Conservation (phyloP, 192 early-diverging fungal species). For the Mortierella antarctica region DNA sequence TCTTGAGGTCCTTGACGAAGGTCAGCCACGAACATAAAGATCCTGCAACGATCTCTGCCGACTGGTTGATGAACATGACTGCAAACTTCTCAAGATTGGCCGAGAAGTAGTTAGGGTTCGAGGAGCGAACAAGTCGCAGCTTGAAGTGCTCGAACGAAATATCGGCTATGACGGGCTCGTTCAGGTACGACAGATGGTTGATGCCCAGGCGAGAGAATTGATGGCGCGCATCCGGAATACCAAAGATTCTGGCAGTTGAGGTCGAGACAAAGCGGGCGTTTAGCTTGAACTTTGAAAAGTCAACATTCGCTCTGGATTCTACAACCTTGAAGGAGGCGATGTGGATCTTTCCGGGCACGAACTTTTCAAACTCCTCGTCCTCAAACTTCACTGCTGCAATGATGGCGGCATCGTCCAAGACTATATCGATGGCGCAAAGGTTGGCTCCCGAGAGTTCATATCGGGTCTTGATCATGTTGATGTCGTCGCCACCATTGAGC, state of each 20-base stretch:
- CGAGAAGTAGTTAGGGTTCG: conserved; percentile 61
- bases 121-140: conserved; percentile 58
- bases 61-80: conserved; percentile 73
- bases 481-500: conserved; percentile 58
- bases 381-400: conserved; percentile 62
- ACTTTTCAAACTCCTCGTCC: conserved; percentile 62
- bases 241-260: conserved; percentile 61
- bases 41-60: conserved; percentile 76
- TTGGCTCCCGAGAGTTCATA: conserved; percentile 69
- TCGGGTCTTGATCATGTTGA: conserved; percentile 62
- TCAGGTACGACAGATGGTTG: conserved; percentile 26
- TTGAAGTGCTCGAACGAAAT: conserved; percentile 55
- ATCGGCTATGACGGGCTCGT: conserved; percentile 64
- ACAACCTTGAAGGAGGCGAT: conserved; percentile 59
- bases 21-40: conserved; percentile 75
- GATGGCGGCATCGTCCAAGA: conserved; percentile 62
- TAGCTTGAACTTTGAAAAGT: conserved; percentile 63
- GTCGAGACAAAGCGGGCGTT: conserved; percentile 69
- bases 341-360: conserved; percentile 56
- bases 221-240: conserved; percentile 67
- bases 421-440: conserved; percentile 72
- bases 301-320: conserved; percentile 65
- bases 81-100: conserved; percentile 57
- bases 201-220: conserved; percentile 55
- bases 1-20: conserved; percentile 66